phyloP scores from a whole-genome alignment of 2,329 filamentous ascomycete species.

The Apiospora phragmitis region DNA sequence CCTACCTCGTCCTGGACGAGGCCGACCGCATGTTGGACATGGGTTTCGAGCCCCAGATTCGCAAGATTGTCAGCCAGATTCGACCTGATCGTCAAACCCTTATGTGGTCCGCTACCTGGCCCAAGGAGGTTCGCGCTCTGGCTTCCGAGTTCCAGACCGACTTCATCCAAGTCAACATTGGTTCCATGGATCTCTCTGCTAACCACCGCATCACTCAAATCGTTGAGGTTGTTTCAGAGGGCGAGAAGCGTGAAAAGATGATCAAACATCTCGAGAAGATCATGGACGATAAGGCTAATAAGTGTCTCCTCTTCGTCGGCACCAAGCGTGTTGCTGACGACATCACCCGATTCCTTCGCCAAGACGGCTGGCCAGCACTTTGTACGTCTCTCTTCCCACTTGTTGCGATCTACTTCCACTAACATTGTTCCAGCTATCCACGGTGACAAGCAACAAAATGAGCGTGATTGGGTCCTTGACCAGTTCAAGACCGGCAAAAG shows the following conservation, averaged over 20 bases:
- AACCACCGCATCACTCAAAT: constrained; percentile 98
- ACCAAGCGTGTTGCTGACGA: constrained; percentile 97
- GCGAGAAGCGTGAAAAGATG: constrained; percentile 97
- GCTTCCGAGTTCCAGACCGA: constrained; percentile 89
- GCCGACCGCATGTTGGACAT: constrained; percentile 99
- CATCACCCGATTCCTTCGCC: constrained; percentile 94
- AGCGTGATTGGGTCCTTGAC: constrained; percentile 98
- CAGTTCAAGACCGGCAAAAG: constrained; percentile 99
- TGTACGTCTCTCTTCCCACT: constrained; percentile 63
- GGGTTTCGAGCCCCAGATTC: constrained; percentile 99
- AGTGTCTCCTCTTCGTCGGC: constrained; percentile 91
- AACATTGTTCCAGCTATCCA: constrained; percentile 76
- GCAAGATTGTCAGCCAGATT: constrained; percentile 97
- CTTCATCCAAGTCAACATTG: constrained; percentile 99
- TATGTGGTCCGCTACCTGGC: constrained; percentile 99
- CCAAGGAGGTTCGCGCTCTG: constrained; percentile 93
- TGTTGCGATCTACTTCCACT: constrained; percentile 36
- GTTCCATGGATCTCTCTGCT: constrained; percentile 91
- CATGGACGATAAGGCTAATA: constrained; percentile 95
- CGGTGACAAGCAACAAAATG: constrained; percentile 98
- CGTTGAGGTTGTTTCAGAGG: constrained; percentile 92
- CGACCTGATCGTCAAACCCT: constrained; percentile 97
- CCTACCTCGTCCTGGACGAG: constrained; percentile 97
- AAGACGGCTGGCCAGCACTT: constrained; percentile 96
- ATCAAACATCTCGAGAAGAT: constrained; percentile 96